Conservation (phyloP, 2,329 filamentous ascomycete species). For the Penicillium sp. region DNA sequence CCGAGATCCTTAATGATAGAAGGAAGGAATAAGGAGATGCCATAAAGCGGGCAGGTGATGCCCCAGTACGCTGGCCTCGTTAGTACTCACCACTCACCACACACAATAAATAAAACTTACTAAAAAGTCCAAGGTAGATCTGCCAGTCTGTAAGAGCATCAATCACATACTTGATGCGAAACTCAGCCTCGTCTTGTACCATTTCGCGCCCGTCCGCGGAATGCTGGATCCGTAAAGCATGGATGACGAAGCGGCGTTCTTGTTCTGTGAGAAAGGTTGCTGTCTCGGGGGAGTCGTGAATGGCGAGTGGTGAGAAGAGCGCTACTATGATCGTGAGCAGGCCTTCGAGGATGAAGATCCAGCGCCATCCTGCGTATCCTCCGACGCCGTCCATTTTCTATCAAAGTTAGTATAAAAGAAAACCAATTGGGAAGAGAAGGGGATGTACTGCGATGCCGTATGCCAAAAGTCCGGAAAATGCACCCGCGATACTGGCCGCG, state of each 20-base stretch:
- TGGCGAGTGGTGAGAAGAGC: slow-evolving; percentile 41
- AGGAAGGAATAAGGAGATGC: slow-evolving; percentile 39
- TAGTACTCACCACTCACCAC: slow-evolving; percentile 1
- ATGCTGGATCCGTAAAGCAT: slow-evolving; percentile 36
- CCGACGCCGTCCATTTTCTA: slow-evolving; percentile 49
- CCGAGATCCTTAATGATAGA: slow-evolving; percentile 42
- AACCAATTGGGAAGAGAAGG: slow-evolving; percentile 14
- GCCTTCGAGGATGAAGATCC: slow-evolving; percentile 50
- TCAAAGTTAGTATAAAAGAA: slow-evolving; percentile 10
- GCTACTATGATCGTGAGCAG: slow-evolving; percentile 44
- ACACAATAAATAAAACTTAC: slow-evolving; percentile 20
- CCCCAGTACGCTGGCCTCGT: slow-evolving; percentile 37
- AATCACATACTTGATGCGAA: slow-evolving; percentile 38
- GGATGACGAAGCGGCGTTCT: slow-evolving; percentile 37
- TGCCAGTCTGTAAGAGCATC: slow-evolving; percentile 42
- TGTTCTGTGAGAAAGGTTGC: slow-evolving; percentile 41
- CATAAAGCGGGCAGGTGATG: slow-evolving; percentile 41
- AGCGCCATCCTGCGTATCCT: slow-evolving; percentile 46
- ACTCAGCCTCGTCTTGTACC: slow-evolving; percentile 28
- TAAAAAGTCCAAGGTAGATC: slow-evolving; percentile 37
- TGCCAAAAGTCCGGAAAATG: slow-evolving; percentile 50
- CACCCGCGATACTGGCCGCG: slow-evolving; percentile 48
- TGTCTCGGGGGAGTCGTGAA: slow-evolving; percentile 45
- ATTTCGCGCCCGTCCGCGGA: slow-evolving; percentile 25
- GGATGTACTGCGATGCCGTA: slow-evolving; percentile 44